phyloP scores from a whole-genome alignment of 2,329 filamentous ascomycete species.

The Pezicula radicicola region DNA sequence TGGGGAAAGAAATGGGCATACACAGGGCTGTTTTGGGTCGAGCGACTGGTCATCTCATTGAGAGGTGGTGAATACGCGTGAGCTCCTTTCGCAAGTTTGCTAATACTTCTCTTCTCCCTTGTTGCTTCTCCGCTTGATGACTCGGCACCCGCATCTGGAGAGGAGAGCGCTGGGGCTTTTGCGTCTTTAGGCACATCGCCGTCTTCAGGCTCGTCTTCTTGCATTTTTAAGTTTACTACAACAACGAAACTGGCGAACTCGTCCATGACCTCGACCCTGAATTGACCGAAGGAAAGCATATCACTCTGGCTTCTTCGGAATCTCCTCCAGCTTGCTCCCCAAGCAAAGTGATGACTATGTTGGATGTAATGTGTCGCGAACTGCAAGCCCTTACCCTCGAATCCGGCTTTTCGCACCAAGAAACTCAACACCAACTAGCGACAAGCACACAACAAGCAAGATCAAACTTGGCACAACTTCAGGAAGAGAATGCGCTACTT shows the following conservation, averaged over 20 bases:
- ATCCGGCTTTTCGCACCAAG: constrained; percentile 63
- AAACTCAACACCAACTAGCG: constrained; percentile 54
- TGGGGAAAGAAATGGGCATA: constrained; percentile 84
- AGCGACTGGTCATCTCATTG: constrained; percentile 56
- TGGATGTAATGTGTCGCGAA: constrained; percentile 94
- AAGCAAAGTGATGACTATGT: constrained; percentile 73
- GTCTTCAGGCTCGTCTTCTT: constrained; percentile 82
- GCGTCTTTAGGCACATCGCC: constrained; percentile 49
- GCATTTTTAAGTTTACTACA: constrained; percentile 83
- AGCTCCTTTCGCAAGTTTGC: constrained; percentile 55
- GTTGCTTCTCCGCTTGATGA: constrained; percentile 7
- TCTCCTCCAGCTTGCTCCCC: constrained; percentile 84
- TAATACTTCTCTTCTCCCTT: constrained; percentile 39
- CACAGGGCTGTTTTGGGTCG: constrained; percentile 62
- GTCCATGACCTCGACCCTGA: constrained; percentile 72
- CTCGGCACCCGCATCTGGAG: constrained; percentile 8
- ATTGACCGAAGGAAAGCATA: constrained; percentile 70
- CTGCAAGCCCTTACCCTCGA: constrained; percentile 75
- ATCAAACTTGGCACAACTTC: constrained; percentile 75
- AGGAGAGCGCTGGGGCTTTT: constrained; percentile 29
- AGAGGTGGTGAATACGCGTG: constrained; percentile 58
- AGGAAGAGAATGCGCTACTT: constrained; percentile 75
- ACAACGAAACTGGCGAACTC: constrained; percentile 61
- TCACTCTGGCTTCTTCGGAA: constrained; percentile 89
- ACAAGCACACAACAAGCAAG: constrained; percentile 51